A percentile compares a stretch with the other conserved stretches of the same genome.
These are phyloP conservation scores for Solanum pinnatisectum DNA, from an alignment of 257 asterid species.

Conservation along the genomic window DNA sequence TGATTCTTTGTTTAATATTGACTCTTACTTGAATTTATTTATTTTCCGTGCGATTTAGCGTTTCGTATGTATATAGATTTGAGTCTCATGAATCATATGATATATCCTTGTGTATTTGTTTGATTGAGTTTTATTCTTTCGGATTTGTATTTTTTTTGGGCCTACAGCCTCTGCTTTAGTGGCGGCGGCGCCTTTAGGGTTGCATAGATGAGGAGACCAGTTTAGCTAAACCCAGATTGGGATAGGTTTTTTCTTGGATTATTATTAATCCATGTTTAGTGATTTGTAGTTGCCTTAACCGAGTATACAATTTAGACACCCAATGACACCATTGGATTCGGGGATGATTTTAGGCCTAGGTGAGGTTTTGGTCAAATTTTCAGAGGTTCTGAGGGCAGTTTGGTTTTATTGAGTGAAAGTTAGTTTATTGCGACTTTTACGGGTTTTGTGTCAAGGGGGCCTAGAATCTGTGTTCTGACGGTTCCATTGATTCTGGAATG, in stretches of 20 bases:
- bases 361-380: not conserved
- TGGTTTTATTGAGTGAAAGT: not conserved
- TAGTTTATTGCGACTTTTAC: not conserved
- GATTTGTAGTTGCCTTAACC: not conserved
- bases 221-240: not conserved
- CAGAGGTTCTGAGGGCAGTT: not conserved
- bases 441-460: not conserved
- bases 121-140: not conserved
- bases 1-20: not conserved
- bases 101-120: not conserved
- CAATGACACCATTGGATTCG: not conserved
- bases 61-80: not conserved
- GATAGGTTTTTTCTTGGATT: not conserved
- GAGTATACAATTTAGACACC: not conserved
- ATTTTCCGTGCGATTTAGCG: not conserved
- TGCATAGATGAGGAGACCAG: not conserved
- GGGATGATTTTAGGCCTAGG: not conserved
- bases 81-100: not conserved
- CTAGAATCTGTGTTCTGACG: not conserved
- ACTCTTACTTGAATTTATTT: not conserved
- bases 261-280: not conserved
- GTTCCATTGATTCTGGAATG: not conserved
- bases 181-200: not conserved
- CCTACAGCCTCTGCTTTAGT: not conserved
- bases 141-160: not conserved